These are phyloP conservation scores for Eimeria maxima DNA, from an alignment of 169 alveolate species.

Conservation along the genomic window DNA sequence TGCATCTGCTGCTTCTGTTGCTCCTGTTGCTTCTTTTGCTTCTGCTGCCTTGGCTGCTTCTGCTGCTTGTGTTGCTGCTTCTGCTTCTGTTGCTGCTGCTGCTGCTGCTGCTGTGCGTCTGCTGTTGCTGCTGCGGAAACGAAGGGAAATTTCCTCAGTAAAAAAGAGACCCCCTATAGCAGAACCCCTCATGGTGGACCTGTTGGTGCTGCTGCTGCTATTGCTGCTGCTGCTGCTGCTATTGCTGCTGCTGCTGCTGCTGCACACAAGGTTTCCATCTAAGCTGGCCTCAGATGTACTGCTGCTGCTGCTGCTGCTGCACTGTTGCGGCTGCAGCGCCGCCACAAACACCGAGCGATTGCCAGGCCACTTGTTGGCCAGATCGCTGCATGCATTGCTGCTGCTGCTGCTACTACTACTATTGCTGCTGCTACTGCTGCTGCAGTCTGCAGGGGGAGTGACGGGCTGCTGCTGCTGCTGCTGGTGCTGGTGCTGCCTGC, in stretches of 20 bases:
- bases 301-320: constrained; percentile 10
- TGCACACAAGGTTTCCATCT: background rate
- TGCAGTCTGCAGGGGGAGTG: background rate
- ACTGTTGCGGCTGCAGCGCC: constrained; percentile 16
- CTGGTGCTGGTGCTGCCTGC: too few relatives aligned
- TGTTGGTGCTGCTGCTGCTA: too few relatives aligned
- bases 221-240: too few relatives aligned
- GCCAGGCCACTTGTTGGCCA: background rate
- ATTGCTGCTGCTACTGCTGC: too few relatives aligned
- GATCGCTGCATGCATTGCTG: too few relatives aligned
- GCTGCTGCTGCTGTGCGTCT: background rate
- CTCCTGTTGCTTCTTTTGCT: background rate
- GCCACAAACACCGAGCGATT: background rate
- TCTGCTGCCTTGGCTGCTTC: background rate
- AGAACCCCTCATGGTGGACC: background rate
- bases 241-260: background rate
- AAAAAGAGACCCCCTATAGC: background rate
- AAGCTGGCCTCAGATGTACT: background rate
- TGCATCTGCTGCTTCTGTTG: background rate
- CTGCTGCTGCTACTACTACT: too few relatives aligned
- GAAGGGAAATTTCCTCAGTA: background rate
- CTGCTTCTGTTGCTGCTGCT: background rate
- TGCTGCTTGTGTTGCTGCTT: too few relatives aligned
- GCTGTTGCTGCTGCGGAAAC: background rate
- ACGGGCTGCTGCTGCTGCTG: background rate